Evolutionary conservation across 257 asterid species (phyloP).

Genomic region (Ocimum tenuiflorum): DNA sequence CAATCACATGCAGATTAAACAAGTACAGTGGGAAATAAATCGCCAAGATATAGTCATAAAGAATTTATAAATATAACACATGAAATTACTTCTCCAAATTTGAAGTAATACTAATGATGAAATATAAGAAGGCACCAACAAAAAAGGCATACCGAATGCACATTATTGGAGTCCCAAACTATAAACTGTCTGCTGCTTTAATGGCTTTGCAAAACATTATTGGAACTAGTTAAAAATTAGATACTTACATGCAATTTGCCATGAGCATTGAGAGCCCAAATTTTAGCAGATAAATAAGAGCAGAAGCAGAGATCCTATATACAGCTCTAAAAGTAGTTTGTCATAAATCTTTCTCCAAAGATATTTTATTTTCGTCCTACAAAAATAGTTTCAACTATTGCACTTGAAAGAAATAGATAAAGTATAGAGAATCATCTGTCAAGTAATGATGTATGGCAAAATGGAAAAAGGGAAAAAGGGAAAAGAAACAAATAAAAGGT

Average conservation of each 20-base stretch:
- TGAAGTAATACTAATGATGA: not conserved
- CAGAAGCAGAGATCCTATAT: not conserved
- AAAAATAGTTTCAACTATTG: not conserved
- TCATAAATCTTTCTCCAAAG: not conserved
- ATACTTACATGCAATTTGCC: not conserved
- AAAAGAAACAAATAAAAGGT: not conserved
- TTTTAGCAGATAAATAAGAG: not conserved
- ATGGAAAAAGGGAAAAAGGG: not conserved
- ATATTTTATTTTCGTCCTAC: not conserved
- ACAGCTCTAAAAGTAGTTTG: not conserved
- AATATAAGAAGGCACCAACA: not conserved
- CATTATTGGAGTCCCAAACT: not conserved
- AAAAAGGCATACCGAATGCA: not conserved
- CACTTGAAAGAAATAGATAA: not conserved
- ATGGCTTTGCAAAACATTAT: not conserved
- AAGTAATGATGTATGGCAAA: not conserved
- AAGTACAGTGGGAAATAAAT: not conserved
- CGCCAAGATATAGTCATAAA: not conserved
- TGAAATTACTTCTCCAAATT: not conserved
- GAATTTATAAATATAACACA: not conserved
- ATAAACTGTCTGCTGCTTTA: not conserved
- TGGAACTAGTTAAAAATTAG: not conserved
- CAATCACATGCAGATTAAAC: not conserved
- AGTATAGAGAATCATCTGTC: not conserved
- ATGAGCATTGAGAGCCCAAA: not conserved